A percentile compares a stretch with the other conserved stretches of the same genome.
These are phyloP conservation scores for Mycena albidolilacea DNA, from an alignment of 768 basidiomycete genomes.

Conservation along the genomic window DNA sequence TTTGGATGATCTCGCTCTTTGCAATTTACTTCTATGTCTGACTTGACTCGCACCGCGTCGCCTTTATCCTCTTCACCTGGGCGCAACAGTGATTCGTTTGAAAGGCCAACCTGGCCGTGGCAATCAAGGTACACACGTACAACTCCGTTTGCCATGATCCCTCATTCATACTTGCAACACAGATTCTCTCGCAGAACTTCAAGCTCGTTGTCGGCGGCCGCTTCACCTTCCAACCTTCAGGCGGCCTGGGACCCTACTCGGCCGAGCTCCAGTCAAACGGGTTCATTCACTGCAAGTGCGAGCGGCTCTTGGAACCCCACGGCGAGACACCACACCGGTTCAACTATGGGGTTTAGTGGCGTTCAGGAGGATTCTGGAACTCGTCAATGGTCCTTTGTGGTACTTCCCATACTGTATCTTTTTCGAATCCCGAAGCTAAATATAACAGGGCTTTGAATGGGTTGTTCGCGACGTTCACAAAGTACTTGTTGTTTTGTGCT, in stretches of 20 bases:
- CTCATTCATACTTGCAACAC: conserved; percentile 45
- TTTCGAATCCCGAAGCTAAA: neutral
- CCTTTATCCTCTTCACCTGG: conserved; percentile 62
- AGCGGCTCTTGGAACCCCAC: conserved; percentile 43
- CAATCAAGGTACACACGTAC: conserved; percentile 36
- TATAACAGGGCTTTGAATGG: conserved; percentile 80
- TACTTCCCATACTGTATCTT: conserved; percentile 45
- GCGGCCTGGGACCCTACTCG: conserved; percentile 50
- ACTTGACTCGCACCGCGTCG: conserved; percentile 54
- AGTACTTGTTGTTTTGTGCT: neutral
- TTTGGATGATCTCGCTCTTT: conserved; percentile 25
- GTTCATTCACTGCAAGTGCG: conserved; percentile 37
- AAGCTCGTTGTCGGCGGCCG: conserved; percentile 28
- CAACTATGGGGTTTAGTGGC: conserved; percentile 45
- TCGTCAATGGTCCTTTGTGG: conserved; percentile 77
- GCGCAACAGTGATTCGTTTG: conserved; percentile 58
- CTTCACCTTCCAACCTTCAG: conserved; percentile 32
- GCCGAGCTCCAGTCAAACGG: conserved; percentile 42
- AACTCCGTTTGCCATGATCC: conserved; percentile 31
- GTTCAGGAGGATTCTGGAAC: conserved; percentile 61
- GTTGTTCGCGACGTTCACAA: conserved; percentile 66
- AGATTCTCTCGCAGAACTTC: conserved; percentile 39
- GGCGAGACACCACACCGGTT: conserved; percentile 43
- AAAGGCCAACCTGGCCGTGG: conserved; percentile 77
- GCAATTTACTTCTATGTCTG: conserved; percentile 52